Conservation (phyloP, 1,284 basidiomycete genomes). For the Malassezia restricta region DNA sequence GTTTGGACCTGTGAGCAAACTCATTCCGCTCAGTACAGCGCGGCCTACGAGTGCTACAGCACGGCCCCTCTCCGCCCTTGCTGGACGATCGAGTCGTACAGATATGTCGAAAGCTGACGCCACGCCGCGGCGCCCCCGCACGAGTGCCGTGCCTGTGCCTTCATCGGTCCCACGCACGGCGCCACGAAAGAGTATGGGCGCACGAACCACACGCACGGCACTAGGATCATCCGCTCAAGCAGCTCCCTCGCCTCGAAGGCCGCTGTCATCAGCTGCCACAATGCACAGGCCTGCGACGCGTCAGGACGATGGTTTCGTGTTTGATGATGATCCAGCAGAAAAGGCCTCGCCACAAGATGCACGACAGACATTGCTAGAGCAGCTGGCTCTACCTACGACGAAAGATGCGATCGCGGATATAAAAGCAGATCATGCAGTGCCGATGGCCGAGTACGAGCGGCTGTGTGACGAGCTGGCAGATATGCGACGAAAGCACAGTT, state of each 20-base stretch:
- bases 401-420: background rate
- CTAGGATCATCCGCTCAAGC: background rate
- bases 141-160: constrained; percentile 3
- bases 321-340: background rate
- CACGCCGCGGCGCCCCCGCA: background rate
- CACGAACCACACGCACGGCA: no score
- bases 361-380: constrained; percentile 16
- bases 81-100: constrained; percentile 25
- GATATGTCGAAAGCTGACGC: constrained; percentile 4
- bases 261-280: constrained; percentile 6
- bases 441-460: constrained; percentile 41
- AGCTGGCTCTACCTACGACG: constrained; percentile 23
- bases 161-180: constrained; percentile 1
- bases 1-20: constrained; percentile 69
- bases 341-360: background rate
- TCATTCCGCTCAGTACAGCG: constrained; percentile 46
- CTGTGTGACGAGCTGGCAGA: constrained; percentile 35
- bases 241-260: constrained; percentile 2
- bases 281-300: background rate
- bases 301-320: background rate
- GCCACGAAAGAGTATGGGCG: constrained; percentile 1
- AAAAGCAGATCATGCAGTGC: constrained; percentile 16
- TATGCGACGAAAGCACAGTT: constrained; percentile 1
- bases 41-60: constrained; percentile 35
- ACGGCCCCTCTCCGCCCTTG: constrained; percentile 37